Evolutionary conservation across 2,329 filamentous ascomycete species (phyloP), one percentile per base, ranked within the genome.

Genomic region (Grosmannia penicillata): DNA sequence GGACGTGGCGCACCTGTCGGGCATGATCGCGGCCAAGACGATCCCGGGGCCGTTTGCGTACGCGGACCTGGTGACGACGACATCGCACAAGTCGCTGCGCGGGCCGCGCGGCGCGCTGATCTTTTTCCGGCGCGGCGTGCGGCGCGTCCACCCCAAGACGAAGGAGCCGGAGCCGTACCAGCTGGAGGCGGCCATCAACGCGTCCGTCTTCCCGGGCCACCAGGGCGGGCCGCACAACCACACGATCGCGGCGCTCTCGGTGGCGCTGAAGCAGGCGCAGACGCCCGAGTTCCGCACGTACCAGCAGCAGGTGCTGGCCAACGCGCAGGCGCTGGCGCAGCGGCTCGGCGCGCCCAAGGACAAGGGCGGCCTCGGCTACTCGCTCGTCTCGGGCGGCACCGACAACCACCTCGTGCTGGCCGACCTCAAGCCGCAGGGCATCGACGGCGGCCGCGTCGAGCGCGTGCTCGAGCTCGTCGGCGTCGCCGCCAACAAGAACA

Each of bases 401-500:
- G 91, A 98, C 65, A 96, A 94, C 67, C 91, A 98, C 63, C 78
- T 98, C 47, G 82, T 98, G 10, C 72, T 98, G 15, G 69, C 91
- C 35, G 91, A 98, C 58, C 73, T 98, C 36, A 93, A 93, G 65
- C 77, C 83, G 27, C 82, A 91, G 56, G 70, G 71, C 41, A 77
- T 98, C 44, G 91, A 98, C 54, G 87, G 87, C 48, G 81, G 82
- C 19, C 79, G 87, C 38, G 85, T 94, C 13, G 87, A 95, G 65
- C 78, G 85, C 33, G 78, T 94, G 14, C 72, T 95, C 19, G 87
- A 95, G 58, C 75, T 93, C 33, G 85, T 93, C 48, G 89, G 89
- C 51, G 89, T 96, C 37, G 91, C 91, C n/a, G 82, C 83, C 56
- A 98, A 98, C 71, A 98, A 98, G 72, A 98, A 98, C 66, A 95